Conservation (phyloP, 225 moss, liverwort and hornwort species). For the Sphagnum tenellum region DNA sequence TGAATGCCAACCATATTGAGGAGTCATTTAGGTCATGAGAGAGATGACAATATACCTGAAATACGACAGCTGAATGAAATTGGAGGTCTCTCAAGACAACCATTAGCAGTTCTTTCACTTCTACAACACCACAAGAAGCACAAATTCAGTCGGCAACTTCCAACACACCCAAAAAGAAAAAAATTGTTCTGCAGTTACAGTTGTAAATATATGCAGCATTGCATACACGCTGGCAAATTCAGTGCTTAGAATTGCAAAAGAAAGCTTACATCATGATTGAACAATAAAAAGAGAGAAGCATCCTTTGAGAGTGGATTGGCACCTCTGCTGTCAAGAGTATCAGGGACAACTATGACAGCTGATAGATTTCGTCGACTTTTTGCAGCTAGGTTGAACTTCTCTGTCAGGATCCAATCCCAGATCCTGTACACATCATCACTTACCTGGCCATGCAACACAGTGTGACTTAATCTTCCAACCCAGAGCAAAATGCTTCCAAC, state of each 20-base stretch:
- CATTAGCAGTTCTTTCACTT: slow-evolving; percentile 85
- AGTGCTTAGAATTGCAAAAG: too few species aligned
- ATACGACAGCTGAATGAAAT: slow-evolving; percentile 90
- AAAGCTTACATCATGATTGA: too few species aligned
- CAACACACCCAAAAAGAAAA: too few species aligned
- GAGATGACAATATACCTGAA: slow-evolving; percentile 42
- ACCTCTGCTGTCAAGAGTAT: slow-evolving; percentile 95
- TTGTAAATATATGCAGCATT: too few species aligned
- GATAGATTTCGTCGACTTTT: slow-evolving; percentile 65
- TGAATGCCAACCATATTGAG: too few species aligned
- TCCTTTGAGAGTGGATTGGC: slow-evolving; percentile 1
- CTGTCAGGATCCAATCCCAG: slow-evolving; percentile 87
- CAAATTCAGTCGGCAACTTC: neutral
- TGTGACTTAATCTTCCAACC: neutral
- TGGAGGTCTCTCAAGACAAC: slow-evolving; percentile 79
- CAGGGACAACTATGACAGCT: slow-evolving; percentile 87
- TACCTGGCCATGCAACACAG: slow-evolving; percentile 48
- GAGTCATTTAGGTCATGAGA: too few species aligned
- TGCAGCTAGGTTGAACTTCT: slow-evolving; percentile 63
- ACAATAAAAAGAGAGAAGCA: too few species aligned
- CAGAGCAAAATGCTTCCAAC: neutral
- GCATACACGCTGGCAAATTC: too few species aligned
- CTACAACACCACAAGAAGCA: slow-evolving; percentile 25
- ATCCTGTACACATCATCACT: slow-evolving; percentile 81
- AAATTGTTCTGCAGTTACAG: too few species aligned